A percentile compares a stretch with the other conserved stretches of the same genome.
These are phyloP conservation scores for Periconia digitata DNA, from an alignment of 2,329 filamentous ascomycete genomes.

Conservation along the genomic window DNA sequence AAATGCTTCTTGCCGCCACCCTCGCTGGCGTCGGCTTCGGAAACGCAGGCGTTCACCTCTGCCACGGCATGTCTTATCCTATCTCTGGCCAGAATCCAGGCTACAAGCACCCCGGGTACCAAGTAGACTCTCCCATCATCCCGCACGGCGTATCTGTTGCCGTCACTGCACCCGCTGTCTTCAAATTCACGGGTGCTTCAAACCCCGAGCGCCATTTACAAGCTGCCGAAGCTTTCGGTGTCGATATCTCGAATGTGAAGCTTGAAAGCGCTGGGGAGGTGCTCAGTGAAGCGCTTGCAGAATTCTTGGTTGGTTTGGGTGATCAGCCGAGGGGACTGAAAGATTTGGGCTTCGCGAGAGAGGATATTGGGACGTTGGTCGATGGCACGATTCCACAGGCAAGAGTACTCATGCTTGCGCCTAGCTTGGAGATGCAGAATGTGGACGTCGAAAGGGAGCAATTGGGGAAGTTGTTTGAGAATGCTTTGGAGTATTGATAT, in stretches of 20 bases:
- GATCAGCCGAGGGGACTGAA: slow-evolving; percentile 89
- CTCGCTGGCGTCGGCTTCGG: slow-evolving; percentile 95
- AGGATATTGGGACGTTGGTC: slow-evolving; percentile 79
- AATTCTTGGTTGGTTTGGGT: slow-evolving; percentile 80
- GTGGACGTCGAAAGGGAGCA: slow-evolving; percentile 53
- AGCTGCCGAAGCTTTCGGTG: slow-evolving; percentile 87
- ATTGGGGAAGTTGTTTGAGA: slow-evolving; percentile 50
- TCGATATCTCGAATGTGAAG: slow-evolving; percentile 86
- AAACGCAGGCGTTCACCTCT: slow-evolving; percentile 92
- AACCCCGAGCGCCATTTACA: slow-evolving; percentile 91
- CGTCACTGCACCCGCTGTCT: slow-evolving; percentile 89
- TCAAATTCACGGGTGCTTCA: slow-evolving; percentile 86
- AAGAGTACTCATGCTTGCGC: slow-evolving; percentile 87
- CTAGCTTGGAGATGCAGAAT: slow-evolving; percentile 62
- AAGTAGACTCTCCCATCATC: slow-evolving; percentile 75
- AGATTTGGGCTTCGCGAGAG: slow-evolving; percentile 74
- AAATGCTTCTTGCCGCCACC: slow-evolving; percentile 95
- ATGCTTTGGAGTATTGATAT: slow-evolving; percentile 47
- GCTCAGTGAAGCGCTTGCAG: slow-evolving; percentile 75
- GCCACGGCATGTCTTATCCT: slow-evolving; percentile 93
- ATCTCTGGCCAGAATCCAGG: slow-evolving; percentile 93
- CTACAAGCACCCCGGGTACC: slow-evolving; percentile 87
- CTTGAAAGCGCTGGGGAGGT: slow-evolving; percentile 87
- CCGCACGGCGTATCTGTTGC: slow-evolving; percentile 95
- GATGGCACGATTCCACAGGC: slow-evolving; percentile 94